Conservation (phyloP, 179 eudicot species). For the Nepenthes alata region DNA sequence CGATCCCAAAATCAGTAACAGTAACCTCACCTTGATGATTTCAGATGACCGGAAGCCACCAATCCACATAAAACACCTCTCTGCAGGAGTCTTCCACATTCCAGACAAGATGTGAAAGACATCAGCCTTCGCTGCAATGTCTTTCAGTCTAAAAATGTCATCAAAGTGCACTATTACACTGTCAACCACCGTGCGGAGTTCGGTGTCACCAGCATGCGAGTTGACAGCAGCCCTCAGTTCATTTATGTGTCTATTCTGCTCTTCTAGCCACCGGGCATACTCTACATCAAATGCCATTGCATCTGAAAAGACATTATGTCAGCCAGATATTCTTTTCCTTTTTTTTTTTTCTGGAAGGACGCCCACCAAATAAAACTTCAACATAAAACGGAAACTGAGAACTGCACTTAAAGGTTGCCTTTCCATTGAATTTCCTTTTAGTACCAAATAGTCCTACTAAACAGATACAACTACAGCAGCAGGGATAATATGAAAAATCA, state of each 20-base stretch:
- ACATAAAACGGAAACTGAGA: too few species aligned
- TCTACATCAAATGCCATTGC: conserved; percentile 87
- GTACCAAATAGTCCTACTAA: too few species aligned
- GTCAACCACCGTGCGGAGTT: conserved; percentile 62
- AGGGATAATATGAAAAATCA: too few species aligned
- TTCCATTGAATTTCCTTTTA: too few species aligned
- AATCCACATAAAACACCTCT: conserved; percentile 92
- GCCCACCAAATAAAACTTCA: too few species aligned
- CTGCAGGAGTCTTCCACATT: conserved; percentile 98
- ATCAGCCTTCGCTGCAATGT: conserved; percentile 74
- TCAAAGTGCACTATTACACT: conserved; percentile 48
- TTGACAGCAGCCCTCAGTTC: conserved; percentile 78
- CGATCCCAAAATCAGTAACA: too few species aligned
- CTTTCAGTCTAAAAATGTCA: conserved; percentile 70
- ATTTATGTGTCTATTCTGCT: conserved; percentile 52
- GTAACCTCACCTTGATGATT: conserved; percentile 53
- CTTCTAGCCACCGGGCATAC: conserved; percentile 86
- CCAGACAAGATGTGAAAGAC: conserved; percentile 93
- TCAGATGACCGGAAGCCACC: conserved; percentile 97
- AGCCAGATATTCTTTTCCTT: too few species aligned
- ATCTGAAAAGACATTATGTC: conserved; percentile 28
- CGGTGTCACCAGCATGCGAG: conserved; percentile 76
- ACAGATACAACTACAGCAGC: too few species aligned
- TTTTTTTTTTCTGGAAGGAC: too few species aligned
- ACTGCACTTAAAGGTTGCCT: too few species aligned